Evolutionary conservation across 2,329 filamentous ascomycete genomes (phyloP), one percentile per base, ranked within the genome.

Genomic region (Fusarium hostae): DNA sequence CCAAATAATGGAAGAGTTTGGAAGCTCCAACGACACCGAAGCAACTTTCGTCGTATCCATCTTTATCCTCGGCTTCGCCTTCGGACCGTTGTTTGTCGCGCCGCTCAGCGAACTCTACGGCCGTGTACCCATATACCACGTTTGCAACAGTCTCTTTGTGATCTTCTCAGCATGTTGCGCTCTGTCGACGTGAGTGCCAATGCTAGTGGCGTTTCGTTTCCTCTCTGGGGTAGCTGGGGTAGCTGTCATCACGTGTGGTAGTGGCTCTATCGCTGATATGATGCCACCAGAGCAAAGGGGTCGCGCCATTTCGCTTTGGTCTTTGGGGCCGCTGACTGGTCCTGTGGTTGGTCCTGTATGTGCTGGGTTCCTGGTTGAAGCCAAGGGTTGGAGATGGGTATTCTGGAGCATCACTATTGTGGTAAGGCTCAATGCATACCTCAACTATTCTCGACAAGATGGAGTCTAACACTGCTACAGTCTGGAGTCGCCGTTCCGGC

Each of bases 401-500:
- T 90, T 91, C 77, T 92, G 90, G 79, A 82, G 90, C 6, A 83
- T 92, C 51, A 80, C 90, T 40, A 91, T 92, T 56, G 90, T 70
- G 6, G 50, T 52, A 52, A 52, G 50, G 16, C 22, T 11, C 12
- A n/a, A n/a, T n/a, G n/a, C n/a, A n/a, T n/a, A n/a, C n/a, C n/a
- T n/a, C n/a, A n/a, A n/a, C n/a, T n/a, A n/a, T n/a, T n/a, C n/a
- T n/a, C n/a, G n/a, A n/a, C n/a, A n/a, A n/a, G n/a, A n/a, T n/a
- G n/a, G n/a, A 12, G 13, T 32, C 28, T n/a, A 48, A 28, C 16
- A 9, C 7, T 11, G 7, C 10, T 4, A 15, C 26, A 52, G 50
- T 9, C 50, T 13, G 50, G 50, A 22, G 68, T 78, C 2, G 68
- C 84, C 18, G 57, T 76, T 1, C 5, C 82, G 3, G 57, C 78